Evolutionary conservation across 352 stramenopile genomes (phyloP).

Genomic region (Thraustochytrium striatum): DNA sequence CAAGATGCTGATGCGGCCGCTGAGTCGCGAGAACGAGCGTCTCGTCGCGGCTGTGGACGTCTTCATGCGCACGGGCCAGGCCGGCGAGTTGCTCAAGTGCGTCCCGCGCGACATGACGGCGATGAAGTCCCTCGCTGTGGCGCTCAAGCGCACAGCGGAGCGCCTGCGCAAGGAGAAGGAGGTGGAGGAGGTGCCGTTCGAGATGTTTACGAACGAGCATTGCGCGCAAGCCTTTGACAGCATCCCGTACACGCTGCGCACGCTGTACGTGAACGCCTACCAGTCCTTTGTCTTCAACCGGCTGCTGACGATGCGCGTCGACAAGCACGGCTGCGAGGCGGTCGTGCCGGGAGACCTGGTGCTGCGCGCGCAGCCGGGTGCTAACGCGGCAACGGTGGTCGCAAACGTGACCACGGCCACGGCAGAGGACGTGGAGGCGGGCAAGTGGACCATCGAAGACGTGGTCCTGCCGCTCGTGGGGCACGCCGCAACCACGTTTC

Average conservation of each 20-base stretch:
- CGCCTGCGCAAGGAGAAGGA: neutral
- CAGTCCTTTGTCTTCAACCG: conserved; percentile 35
- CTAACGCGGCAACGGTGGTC: too few species aligned
- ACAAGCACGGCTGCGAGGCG: neutral
- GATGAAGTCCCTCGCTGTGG: neutral
- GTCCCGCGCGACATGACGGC: neutral
- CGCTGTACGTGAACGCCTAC: conserved; percentile 42
- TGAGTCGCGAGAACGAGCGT: neutral
- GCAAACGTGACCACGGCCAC: neutral
- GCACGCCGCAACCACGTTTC: neutral
- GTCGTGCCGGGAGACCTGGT: conserved; percentile 34
- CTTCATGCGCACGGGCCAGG: neutral
- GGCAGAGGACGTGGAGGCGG: neutral
- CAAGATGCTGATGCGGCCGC: neutral
- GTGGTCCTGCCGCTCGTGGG: neutral
- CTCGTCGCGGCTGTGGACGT: neutral
- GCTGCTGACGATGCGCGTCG: conserved; percentile 37
- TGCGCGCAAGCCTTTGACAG: neutral
- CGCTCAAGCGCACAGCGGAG: neutral
- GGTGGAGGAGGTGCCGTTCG: neutral
- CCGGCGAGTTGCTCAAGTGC: neutral
- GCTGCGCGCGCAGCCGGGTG: neutral
- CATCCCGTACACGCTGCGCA: conserved; percentile 16
- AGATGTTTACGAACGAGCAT: neutral
- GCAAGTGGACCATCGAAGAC: conserved; percentile 1